phyloP scores from a whole-genome alignment of 1,139 yeast genomes.

The Suhomyces terraborum region DNA sequence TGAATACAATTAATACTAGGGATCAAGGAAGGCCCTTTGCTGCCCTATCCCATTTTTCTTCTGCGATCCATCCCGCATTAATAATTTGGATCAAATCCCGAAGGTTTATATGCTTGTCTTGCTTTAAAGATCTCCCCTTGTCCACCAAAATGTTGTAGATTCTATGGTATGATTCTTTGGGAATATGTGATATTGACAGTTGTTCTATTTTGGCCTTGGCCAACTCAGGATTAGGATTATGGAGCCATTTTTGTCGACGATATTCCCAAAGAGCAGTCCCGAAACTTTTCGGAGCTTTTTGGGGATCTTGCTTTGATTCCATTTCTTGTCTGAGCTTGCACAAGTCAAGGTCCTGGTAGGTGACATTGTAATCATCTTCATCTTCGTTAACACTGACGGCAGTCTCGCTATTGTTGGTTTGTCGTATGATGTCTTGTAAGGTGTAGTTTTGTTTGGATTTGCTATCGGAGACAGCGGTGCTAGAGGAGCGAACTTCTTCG shows the following conservation, averaged over 20 bases:
- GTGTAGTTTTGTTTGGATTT: constrained; percentile 2
- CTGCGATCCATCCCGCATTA: constrained; percentile 70
- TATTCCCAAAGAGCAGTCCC: constrained; percentile 63
- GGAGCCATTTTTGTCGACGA: constrained; percentile 61
- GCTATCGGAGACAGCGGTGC: constrained; percentile 24
- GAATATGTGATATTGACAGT: constrained; percentile 40
- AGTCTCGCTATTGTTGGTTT: constrained; percentile 13
- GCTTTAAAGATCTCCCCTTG: constrained; percentile 55
- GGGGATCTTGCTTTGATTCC: constrained; percentile 18
- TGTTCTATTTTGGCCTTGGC: constrained; percentile 17
- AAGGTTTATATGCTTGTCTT: constrained; percentile 55
- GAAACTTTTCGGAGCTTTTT: constrained; percentile 16
- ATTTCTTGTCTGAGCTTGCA: constrained; percentile 30
- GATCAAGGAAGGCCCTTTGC: constrained; percentile 44
- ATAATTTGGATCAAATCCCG: constrained; percentile 60
- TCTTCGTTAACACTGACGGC: constrained; percentile 17
- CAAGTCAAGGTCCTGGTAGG: constrained; percentile 32
- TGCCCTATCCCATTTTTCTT: constrained; percentile 64
- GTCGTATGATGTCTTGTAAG: constrained; percentile 16
- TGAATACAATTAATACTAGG: neutral
- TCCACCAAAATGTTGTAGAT: constrained; percentile 61
- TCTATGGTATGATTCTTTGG: constrained; percentile 53
- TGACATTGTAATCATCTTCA: constrained; percentile 21
- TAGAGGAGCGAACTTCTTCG: constrained; percentile 26
- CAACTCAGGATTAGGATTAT: constrained; percentile 19